Conservation (phyloP, 23 red algal genomes). For the Cyanidiococcus yangmingshanensis region DNA sequence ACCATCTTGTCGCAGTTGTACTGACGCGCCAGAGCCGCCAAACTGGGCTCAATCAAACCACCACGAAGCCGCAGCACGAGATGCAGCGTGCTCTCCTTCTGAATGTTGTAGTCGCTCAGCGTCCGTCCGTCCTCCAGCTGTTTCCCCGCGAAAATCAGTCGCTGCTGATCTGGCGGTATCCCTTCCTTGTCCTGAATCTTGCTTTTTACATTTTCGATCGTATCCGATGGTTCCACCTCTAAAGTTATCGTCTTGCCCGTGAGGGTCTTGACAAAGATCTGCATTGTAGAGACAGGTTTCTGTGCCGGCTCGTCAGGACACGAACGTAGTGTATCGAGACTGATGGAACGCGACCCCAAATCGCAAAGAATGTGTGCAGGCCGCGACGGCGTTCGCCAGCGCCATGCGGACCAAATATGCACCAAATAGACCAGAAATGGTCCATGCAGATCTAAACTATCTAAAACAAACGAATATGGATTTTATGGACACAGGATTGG, state of each 20-base stretch:
- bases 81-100: slow-evolving; percentile 99
- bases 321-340: too few relatives aligned
- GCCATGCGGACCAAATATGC: too few relatives aligned
- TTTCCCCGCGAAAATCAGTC: slow-evolving; percentile 97
- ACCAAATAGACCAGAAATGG: too few relatives aligned
- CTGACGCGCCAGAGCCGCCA: slow-evolving; percentile 71
- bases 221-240: slow-evolving; percentile 96
- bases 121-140: slow-evolving; percentile 98
- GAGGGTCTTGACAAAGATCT: slow-evolving; percentile 99
- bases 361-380: too few relatives aligned
- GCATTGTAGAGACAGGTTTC: too few relatives aligned
- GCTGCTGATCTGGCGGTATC: slow-evolving; percentile 94
- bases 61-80: slow-evolving; percentile 90
- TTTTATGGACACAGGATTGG: too few relatives aligned
- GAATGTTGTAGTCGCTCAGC: slow-evolving; percentile 97
- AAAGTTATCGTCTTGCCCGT: slow-evolving; percentile 97
- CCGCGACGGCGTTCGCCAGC: too few relatives aligned
- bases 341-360: too few relatives aligned
- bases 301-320: too few relatives aligned
- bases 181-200: slow-evolving; percentile 99
- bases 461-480: too few relatives aligned
- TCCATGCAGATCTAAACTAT: too few relatives aligned
- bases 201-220: slow-evolving; percentile 88
- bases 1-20: slow-evolving; percentile 90
- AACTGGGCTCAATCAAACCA: slow-evolving; percentile 87